Base-by-base conservation (phyloP, 2,329 filamentous ascomycete genomes). In the Exophiala sp. region DNA sequence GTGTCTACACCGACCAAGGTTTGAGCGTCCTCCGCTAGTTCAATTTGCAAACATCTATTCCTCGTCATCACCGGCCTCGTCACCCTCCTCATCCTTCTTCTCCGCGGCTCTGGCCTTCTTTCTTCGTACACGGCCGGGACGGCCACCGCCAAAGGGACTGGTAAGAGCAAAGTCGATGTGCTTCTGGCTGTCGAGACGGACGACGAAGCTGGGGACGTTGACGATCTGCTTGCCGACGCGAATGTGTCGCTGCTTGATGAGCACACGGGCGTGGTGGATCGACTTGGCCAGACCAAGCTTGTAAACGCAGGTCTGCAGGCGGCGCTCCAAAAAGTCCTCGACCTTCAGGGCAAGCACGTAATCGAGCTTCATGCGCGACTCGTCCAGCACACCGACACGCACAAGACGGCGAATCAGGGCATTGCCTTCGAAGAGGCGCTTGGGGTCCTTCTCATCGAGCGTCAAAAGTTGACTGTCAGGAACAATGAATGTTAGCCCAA, bases 361-460 rank as follows among this genome's bases (percentile, higher is more conserved):
- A 96, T 98, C 93, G 82, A 98, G 93, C 87, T 96, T 98, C 93
- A 98, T 98, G 83, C 93, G 93, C 73, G 90, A 90, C 82, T 98
- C 93, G 75, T 98, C 93, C 70, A 98, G 88, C 70, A 98, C 93
- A 88, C 93, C 93, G 73, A 97, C 90, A 75, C 93, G 93, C 64
- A 98, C 93, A 65, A 98, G 89, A 87, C 93, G 93, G 75, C 93
- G 93, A 86, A 98, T 98, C 74, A 98, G 84, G 73, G 93, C 93
- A 77, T 98, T 98, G 78, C 93, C 93, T 83, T 98, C 93, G 82
- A 98, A 98, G 65, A 98, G 90, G 79, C 93, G 90, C 86, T 97
- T 97, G 75, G 93, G 93, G 80, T 98, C 93, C 82, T 98, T 98
- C 82, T 98, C 93, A 72, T 98, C 93, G 73, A 98, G 88, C 69